A percentile compares a stretch with the other conserved stretches of the same genome.
These are phyloP conservation scores for Aquilaria agallochum DNA, from an alignment of 441 rosid genomes.

Conservation along the genomic window DNA sequence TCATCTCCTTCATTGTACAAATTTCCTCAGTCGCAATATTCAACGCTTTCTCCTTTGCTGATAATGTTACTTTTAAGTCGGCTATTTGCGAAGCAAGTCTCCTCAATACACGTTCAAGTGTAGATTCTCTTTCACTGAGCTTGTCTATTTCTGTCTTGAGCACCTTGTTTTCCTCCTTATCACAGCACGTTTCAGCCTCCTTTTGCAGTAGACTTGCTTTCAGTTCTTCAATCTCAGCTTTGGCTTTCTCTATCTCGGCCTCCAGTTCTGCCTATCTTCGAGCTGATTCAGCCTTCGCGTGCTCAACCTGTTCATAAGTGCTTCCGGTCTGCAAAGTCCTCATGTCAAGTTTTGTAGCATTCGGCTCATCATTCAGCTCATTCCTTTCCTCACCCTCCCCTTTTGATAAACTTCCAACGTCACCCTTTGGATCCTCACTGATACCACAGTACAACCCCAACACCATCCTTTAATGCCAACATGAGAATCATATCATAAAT, in stretches of 20 bases:
- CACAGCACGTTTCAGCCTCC: conserved; percentile 29
- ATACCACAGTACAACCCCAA: background rate
- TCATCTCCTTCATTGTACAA: conserved; percentile 45
- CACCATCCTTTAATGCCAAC: background rate
- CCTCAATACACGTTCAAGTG: conserved; percentile 37
- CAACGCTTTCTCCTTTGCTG: conserved; percentile 52
- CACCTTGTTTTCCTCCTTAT: conserved; percentile 35
- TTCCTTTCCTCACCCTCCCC: no score
- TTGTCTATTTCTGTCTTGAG: conserved; percentile 30
- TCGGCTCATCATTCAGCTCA: no score
- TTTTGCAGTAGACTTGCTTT: no score
- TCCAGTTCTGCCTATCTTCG: conserved; percentile 42
- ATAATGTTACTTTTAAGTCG: conserved; percentile 48
- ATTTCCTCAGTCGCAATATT: conserved; percentile 42
- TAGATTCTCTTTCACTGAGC: conserved; percentile 33
- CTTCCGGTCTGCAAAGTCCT: conserved; percentile 70
- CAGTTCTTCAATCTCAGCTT: conserved; percentile 24
- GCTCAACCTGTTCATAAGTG: conserved; percentile 75
- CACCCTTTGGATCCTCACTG: no score
- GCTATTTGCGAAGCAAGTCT: conserved; percentile 48
- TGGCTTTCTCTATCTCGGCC: conserved; percentile 36
- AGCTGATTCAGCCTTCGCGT: conserved; percentile 34
- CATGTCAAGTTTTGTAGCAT: conserved; percentile 43
- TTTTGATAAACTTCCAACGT: no score
- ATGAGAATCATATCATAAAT: no score